A percentile compares a stretch with the other conserved stretches of the same genome.
Conservation (phyloP, 306 rosid genomes). For the Medicago ruthenica region DNA sequence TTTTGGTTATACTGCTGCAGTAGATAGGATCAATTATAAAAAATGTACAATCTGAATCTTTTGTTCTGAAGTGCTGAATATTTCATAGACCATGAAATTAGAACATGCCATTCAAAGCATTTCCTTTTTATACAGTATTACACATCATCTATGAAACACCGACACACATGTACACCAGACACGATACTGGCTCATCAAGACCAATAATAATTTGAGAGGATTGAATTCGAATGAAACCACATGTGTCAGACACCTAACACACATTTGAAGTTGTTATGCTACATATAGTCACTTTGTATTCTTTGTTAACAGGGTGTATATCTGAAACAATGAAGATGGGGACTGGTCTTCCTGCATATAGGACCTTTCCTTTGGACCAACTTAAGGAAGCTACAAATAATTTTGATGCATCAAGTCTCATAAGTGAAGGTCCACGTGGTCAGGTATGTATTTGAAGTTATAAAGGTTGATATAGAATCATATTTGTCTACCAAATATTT, state of each 20-base stretch:
- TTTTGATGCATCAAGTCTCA: conserved; percentile 69
- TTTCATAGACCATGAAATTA: neutral
- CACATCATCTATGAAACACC: neutral
- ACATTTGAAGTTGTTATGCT: too few species aligned
- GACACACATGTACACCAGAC: too few species aligned
- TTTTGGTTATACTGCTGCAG: too few species aligned
- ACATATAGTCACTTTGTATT: conserved; percentile 3
- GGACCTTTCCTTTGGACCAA: conserved; percentile 86
- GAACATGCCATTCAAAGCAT: conserved; percentile 29
- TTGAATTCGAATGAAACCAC: too few species aligned
- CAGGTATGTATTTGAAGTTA: conserved; percentile 59
- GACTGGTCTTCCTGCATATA: conserved; percentile 78
- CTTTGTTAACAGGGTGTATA: conserved; percentile 66
- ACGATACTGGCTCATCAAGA: too few species aligned
- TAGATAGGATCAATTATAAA: too few species aligned
- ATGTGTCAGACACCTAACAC: too few species aligned
- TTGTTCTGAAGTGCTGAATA: too few species aligned
- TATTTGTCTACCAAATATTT: neutral
- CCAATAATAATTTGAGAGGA: too few species aligned
- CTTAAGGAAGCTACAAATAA: conserved; percentile 86
- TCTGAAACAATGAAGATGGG: conserved; percentile 96
- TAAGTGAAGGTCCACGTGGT: conserved; percentile 66
- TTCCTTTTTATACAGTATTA: conserved; percentile 4
- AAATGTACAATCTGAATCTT: too few species aligned
- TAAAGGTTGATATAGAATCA: conserved; percentile 22